phyloP scores from a whole-genome alignment of 2,329 filamentous ascomycete species.

The Fonsecaea nubica region DNA sequence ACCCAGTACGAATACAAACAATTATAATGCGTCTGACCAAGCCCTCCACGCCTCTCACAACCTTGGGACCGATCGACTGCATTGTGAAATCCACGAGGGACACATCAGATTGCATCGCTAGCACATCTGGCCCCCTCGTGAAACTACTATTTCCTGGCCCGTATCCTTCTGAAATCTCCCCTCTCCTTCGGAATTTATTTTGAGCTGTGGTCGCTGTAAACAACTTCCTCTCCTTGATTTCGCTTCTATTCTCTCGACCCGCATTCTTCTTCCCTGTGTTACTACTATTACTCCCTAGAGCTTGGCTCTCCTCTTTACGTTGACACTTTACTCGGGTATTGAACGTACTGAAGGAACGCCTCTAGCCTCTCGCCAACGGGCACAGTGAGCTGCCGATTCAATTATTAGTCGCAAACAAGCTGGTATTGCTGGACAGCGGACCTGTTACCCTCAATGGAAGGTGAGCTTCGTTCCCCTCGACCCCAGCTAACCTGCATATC shows the following conservation, averaged over 20 bases:
- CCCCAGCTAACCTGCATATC: background rate
- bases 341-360: background rate
- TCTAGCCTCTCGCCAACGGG: background rate
- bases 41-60: slow-evolving; percentile 12
- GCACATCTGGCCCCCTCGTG: background rate
- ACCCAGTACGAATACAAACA: background rate
- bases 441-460: slow-evolving; percentile 1
- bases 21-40: background rate
- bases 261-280: background rate
- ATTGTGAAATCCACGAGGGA: background rate
- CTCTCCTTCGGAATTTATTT: background rate
- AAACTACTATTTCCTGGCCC: slow-evolving; percentile 6
- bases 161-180: slow-evolving; percentile 7
- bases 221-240: background rate
- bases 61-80: background rate
- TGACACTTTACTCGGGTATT: background rate
- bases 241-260: background rate
- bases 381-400: background rate
- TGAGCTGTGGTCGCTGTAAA: background rate
- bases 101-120: slow-evolving; percentile 2
- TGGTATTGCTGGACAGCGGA: background rate
- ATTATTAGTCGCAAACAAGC: background rate
- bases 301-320: background rate
- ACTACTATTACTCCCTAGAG: background rate
- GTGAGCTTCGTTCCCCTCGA: background rate